Evolutionary conservation across 2,329 filamentous ascomycete genomes (phyloP).

Genomic region (Pseudogymnoascus sp.): DNA sequence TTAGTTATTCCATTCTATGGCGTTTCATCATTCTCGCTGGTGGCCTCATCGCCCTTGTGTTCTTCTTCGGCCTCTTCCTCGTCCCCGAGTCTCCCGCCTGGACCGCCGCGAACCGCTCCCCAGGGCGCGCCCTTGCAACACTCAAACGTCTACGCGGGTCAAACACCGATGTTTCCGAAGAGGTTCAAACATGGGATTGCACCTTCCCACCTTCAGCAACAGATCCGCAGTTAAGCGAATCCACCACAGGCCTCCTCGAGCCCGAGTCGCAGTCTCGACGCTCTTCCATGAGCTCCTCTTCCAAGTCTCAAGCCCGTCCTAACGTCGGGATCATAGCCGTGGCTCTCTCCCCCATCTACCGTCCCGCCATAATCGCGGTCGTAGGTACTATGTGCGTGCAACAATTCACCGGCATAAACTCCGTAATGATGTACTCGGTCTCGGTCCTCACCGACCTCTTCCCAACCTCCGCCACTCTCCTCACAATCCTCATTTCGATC

Average conservation of each 20-base stretch:
- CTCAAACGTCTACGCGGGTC: slow-evolving; percentile 70
- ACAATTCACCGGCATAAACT: slow-evolving; percentile 91
- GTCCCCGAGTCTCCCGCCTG: slow-evolving; percentile 84
- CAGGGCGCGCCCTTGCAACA: slow-evolving; percentile 52
- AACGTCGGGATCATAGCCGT: slow-evolving; percentile 58
- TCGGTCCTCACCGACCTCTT: slow-evolving; percentile 76
- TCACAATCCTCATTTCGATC: slow-evolving; percentile 80
- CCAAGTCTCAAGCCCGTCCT: slow-evolving; percentile 12
- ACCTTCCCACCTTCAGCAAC: slow-evolving; percentile 25
- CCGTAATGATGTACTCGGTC: slow-evolving; percentile 97
- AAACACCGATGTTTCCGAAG: slow-evolving; percentile 60
- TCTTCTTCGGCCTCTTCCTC: slow-evolving; percentile 63
- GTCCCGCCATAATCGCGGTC: slow-evolving; percentile 71
- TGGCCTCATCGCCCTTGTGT: slow-evolving; percentile 56
- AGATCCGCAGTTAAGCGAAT: slow-evolving; percentile 20
- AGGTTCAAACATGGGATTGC: slow-evolving; percentile 55
- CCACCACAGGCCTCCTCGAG: slow-evolving; percentile 18
- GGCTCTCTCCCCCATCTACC: slow-evolving; percentile 56
- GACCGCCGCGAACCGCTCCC: slow-evolving; percentile 60
- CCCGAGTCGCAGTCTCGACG: slow-evolving; percentile 17
- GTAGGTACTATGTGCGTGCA: slow-evolving; percentile 88
- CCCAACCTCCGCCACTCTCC: slow-evolving; percentile 68
- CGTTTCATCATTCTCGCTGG: slow-evolving; percentile 72
- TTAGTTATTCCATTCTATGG: slow-evolving; percentile 75
- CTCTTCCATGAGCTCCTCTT: slow-evolving; percentile 22